Conservation (phyloP, 2,329 filamentous ascomycete genomes). For the Sporothrix phasma region DNA sequence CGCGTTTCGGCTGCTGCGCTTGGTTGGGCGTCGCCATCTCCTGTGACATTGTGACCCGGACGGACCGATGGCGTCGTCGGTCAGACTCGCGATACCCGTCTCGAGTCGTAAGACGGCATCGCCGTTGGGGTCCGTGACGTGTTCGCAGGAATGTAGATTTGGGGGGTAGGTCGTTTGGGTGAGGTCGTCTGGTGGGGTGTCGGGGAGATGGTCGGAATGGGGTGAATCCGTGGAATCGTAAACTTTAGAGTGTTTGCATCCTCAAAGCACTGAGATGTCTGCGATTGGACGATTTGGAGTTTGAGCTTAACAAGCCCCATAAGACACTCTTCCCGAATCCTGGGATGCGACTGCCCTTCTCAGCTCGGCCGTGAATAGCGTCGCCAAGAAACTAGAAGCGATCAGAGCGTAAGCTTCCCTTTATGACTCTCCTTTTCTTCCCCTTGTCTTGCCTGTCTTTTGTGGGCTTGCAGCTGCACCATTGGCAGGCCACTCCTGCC, state of each 20-base stretch:
- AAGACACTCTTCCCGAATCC: neutral
- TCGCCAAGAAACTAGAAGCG: constrained; percentile 7
- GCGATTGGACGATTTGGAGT: too few relatives aligned
- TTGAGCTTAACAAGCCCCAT: too few relatives aligned
- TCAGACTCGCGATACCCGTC: constrained; percentile 11
- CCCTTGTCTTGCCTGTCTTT: neutral
- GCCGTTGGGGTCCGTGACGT: neutral
- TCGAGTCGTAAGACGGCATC: constrained; percentile 9
- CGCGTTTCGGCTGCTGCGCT: constrained; percentile 15
- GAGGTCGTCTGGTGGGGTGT: neutral
- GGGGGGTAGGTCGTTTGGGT: neutral
- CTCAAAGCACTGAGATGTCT: too few relatives aligned
- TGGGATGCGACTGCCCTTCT: neutral
- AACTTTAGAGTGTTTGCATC: too few relatives aligned
- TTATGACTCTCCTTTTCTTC: neutral
- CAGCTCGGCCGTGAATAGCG: neutral
- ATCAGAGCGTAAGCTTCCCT: neutral
- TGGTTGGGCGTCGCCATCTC: constrained; percentile 16
- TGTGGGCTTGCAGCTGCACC: neutral
- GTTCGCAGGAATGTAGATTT: neutral
- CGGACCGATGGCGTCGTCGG: constrained; percentile 6
- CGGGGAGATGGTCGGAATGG: neutral
- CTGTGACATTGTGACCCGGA: too few relatives aligned
- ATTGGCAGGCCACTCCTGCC: constrained; percentile 3
- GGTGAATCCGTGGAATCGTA: too few relatives aligned